A percentile compares a stretch with the other conserved stretches of the same genome.
Conservation (phyloP, 768 basidiomycete species). For the Kwoniella europaea region DNA sequence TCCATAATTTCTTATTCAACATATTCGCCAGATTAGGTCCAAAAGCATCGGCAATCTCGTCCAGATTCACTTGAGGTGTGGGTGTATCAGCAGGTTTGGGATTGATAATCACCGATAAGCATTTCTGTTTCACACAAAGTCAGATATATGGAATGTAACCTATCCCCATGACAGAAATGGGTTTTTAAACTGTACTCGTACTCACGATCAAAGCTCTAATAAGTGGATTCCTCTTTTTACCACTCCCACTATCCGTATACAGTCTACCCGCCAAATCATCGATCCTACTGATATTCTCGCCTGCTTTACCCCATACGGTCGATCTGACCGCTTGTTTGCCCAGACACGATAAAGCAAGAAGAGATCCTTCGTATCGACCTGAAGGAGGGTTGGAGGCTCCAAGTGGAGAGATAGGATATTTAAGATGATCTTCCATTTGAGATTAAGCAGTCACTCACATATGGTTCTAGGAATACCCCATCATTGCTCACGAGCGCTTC, state of each 20-base stretch:
- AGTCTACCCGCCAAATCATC: constrained; percentile 52
- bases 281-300: constrained; percentile 46
- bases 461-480: constrained; percentile 92
- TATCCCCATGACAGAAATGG: too few relatives aligned
- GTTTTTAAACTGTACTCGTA: too few relatives aligned
- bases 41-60: constrained; percentile 29
- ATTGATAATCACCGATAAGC: constrained; percentile 20
- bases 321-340: constrained; percentile 67
- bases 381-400: constrained; percentile 56
- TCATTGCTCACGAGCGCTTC: constrained; percentile 82
- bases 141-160: not conserved
- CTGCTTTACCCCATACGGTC: constrained; percentile 40
- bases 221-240: constrained; percentile 32
- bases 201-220: constrained; percentile 41
- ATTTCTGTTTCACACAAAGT: not conserved
- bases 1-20: constrained; percentile 41
- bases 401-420: constrained; percentile 69
- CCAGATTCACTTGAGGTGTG: constrained; percentile 18
- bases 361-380: constrained; percentile 86
- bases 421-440: not conserved
- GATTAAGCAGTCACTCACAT: constrained; percentile 64
- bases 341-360: constrained; percentile 81
- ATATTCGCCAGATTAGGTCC: constrained; percentile 32
- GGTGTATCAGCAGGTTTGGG: constrained; percentile 28
- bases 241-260: constrained; percentile 31